These are phyloP conservation scores for Trichoderma erinaceum DNA, from an alignment of 495 filamentous ascomycete genomes.

Conservation along the genomic window DNA sequence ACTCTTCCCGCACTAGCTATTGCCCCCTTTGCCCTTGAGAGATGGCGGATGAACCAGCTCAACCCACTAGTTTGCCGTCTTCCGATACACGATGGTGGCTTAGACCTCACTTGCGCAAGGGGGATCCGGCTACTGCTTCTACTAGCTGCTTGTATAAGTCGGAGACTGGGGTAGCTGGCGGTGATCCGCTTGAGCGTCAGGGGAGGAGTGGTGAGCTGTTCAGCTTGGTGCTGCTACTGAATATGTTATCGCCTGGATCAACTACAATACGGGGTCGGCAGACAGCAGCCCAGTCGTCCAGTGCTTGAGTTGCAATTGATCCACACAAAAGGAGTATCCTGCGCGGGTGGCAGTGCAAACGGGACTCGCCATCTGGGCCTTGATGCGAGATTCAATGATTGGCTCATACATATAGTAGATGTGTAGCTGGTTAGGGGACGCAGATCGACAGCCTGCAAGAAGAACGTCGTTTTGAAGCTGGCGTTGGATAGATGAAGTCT, in stretches of 20 bases:
- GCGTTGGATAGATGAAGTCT: neutral
- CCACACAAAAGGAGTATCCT: too few species aligned
- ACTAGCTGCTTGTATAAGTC: too few species aligned
- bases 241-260: too few species aligned
- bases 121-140: neutral
- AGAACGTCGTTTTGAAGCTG: neutral
- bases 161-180: too few species aligned
- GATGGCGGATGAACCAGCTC: neutral
- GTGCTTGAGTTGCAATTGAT: too few species aligned
- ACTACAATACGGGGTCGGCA: neutral
- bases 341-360: neutral
- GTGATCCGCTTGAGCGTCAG: too few species aligned
- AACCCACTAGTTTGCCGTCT: constrained; percentile 6
- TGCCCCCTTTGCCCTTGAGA: neutral
- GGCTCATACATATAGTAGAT: neutral
- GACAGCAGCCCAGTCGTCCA: neutral
- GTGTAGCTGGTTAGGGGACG: neutral
- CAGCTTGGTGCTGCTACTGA: too few species aligned
- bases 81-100: constrained; percentile 4
- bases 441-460: neutral
- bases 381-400: neutral
- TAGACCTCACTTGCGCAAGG: constrained; percentile 10
- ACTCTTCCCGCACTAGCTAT: neutral
- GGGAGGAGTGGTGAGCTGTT: too few species aligned
- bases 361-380: neutral